Percentiles rank a stretch among this genome's conserved stretches.
Evolutionary conservation across 768 basidiomycete genomes (phyloP).

Genomic region (Lepiota subincarnata): DNA sequence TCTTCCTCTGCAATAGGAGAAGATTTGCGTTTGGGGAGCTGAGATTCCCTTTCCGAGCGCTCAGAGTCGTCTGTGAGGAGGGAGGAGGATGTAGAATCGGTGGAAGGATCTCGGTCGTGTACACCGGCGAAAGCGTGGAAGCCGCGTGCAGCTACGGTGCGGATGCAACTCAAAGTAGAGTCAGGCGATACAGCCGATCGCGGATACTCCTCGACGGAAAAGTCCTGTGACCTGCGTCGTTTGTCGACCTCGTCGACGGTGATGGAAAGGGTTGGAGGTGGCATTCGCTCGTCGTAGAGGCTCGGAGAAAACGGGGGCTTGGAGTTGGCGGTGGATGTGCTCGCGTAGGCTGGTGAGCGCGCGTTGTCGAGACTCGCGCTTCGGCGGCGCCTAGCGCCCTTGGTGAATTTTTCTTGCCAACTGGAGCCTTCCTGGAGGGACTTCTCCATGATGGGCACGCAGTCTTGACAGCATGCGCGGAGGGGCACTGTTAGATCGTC

Average conservation of each 20-base stretch:
- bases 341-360: not conserved
- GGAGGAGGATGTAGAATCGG: not conserved
- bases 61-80: no score
- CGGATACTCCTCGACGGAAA: slow-evolving; percentile 12
- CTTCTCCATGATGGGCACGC: slow-evolving; percentile 55
- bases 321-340: not conserved
- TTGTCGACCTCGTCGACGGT: slow-evolving; percentile 66
- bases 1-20: slow-evolving; percentile 52
- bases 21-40: slow-evolving; percentile 13
- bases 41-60: no score
- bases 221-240: slow-evolving; percentile 44
- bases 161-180: not conserved
- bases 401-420: slow-evolving; percentile 63
- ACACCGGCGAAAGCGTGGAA: not conserved
- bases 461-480: slow-evolving; percentile 67
- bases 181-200: slow-evolving; percentile 11
- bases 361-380: slow-evolving; percentile 36
- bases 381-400: slow-evolving; percentile 57
- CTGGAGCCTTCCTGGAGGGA: slow-evolving; percentile 48
- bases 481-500: slow-evolving; percentile 57
- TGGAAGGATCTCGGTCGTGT: slow-evolving; percentile 15
- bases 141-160: not conserved
- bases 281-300: not conserved
- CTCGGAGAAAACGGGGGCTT: not conserved
- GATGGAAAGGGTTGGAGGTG: slow-evolving; percentile 30